These are phyloP conservation scores for Talaromyces thailandensis DNA, from an alignment of 495 filamentous ascomycete species.

Conservation along the genomic window DNA sequence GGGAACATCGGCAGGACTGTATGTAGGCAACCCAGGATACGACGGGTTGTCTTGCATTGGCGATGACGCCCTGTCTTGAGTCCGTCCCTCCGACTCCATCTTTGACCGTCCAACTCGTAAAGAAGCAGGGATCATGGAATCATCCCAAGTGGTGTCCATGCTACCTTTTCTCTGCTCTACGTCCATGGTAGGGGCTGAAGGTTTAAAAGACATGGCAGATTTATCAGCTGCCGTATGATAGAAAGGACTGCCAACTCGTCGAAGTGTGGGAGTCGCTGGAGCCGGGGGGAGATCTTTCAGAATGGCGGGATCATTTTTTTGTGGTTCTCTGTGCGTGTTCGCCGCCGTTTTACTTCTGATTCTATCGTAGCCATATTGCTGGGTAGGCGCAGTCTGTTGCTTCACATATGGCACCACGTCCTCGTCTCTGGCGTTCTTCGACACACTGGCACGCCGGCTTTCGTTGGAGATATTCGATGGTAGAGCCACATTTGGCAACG, in stretches of 20 bases:
- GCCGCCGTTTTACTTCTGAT: background rate
- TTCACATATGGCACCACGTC: background rate
- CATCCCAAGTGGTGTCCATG: background rate
- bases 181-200: background rate
- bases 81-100: background rate
- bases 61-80: background rate
- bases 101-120: slow-evolving; percentile 1
- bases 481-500: background rate
- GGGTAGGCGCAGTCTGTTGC: background rate
- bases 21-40: background rate
- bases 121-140: background rate
- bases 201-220: background rate
- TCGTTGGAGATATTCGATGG: slow-evolving; percentile 1
- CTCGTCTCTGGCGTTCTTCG: background rate
- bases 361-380: background rate
- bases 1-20: background rate
- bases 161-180: background rate
- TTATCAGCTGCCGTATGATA: background rate
- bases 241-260: background rate
- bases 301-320: background rate
- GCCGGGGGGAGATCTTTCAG: background rate
- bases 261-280: background rate
- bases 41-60: background rate
- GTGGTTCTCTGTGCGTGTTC: background rate
- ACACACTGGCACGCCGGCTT: background rate